These are phyloP conservation scores for Solanum hybrid DNA, from an alignment of 305 asterid genomes.

Conservation along the genomic window DNA sequence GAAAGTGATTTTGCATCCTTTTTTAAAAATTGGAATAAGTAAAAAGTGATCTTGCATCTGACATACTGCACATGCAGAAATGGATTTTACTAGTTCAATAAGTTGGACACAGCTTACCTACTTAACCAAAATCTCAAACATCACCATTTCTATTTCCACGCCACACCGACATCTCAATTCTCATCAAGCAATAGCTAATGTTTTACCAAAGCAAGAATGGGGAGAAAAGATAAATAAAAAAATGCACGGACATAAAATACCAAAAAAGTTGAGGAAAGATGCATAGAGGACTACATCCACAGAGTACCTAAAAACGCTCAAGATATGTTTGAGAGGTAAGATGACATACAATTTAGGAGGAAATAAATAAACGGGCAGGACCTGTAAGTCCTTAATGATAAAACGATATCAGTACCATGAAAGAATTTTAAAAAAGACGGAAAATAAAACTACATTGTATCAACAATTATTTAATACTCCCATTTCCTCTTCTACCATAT, in stretches of 20 bases:
- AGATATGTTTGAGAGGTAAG: background rate
- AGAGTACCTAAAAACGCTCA: background rate
- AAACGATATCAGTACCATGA: background rate
- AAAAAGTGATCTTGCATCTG: background rate
- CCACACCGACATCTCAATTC: background rate
- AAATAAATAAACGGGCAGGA: background rate
- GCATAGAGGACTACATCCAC: background rate
- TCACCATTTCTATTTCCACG: background rate
- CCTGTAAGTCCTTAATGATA: background rate
- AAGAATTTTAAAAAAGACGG: background rate
- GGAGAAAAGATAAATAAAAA: background rate
- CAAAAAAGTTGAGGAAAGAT: background rate
- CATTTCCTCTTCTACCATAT: background rate
- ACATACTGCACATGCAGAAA: background rate
- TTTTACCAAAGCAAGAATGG: background rate
- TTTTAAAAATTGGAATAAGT: background rate
- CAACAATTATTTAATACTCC: background rate
- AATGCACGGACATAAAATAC: background rate
- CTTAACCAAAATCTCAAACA: background rate
- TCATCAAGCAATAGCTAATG: background rate
- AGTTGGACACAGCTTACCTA: background rate
- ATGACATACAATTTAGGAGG: background rate
- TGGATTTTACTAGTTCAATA: background rate
- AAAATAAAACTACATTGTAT: background rate
- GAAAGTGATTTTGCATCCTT: background rate